Conservation (phyloP, 768 basidiomycete species). For the Macrolepiota fuliginosa region DNA sequence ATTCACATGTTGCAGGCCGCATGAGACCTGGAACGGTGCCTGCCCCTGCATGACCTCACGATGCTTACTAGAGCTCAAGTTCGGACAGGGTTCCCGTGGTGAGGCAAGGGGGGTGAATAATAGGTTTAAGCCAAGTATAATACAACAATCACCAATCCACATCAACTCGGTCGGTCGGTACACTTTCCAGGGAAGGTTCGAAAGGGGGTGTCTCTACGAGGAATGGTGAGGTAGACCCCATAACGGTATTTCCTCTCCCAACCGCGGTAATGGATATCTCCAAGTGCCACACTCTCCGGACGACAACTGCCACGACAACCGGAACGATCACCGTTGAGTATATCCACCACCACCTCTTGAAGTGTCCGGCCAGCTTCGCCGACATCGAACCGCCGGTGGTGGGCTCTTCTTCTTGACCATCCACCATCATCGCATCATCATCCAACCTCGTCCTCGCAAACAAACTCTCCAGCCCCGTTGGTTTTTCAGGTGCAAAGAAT, state of each 20-base stretch:
- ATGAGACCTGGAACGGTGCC: neutral
- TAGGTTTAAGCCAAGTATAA: neutral
- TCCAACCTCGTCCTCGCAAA: constrained; percentile 59
- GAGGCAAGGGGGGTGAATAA: neutral
- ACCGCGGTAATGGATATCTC: neutral
- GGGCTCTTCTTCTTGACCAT: constrained; percentile 2
- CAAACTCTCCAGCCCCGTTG: constrained; percentile 72
- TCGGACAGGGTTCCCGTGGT: neutral
- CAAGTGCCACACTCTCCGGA: neutral
- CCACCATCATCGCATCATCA: constrained; percentile 36
- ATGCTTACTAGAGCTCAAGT: neutral
- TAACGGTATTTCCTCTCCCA: neutral
- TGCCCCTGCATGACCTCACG: neutral
- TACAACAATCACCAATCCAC: neutral
- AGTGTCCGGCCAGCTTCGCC: constrained; percentile 14
- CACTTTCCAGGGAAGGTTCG: neutral
- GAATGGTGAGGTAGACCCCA: neutral
- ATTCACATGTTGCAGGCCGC: neutral
- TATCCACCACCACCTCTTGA: constrained; percentile 35
- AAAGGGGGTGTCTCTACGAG: neutral
- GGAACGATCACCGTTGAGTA: constrained; percentile 30
- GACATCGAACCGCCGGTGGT: neutral
- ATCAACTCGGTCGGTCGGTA: neutral
- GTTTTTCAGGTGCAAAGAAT: constrained; percentile 76
- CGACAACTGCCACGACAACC: constrained; percentile 19